Conservation (phyloP, 192 early-diverging fungal genomes). For the Diversispora eburnea region DNA sequence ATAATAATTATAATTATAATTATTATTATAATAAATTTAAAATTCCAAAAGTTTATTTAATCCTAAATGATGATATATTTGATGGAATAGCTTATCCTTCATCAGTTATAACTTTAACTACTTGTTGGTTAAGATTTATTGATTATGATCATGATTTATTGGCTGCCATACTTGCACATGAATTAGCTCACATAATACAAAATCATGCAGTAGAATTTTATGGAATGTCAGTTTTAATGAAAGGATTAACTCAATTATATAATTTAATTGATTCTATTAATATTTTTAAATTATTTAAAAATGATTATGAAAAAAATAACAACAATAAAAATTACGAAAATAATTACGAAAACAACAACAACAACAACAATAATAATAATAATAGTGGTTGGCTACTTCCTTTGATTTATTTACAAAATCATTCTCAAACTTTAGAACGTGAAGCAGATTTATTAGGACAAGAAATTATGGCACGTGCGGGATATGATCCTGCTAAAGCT, state of each 20-base stretch:
- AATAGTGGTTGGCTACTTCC: conserved; percentile 28
- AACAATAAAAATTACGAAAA: background rate
- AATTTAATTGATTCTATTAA: conserved; percentile 5
- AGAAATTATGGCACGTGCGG: conserved; percentile 50
- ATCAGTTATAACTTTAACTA: conserved; percentile 19
- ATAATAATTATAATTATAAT: too few species aligned
- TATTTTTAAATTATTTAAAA: too few species aligned
- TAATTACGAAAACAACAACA: background rate
- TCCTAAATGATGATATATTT: conserved; percentile 18
- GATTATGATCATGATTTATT: conserved; percentile 45
- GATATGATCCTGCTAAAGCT: conserved; percentile 52
- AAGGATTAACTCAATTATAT: conserved; percentile 36
- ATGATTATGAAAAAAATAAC: too few species aligned
- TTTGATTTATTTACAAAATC: conserved; percentile 34
- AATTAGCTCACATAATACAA: conserved; percentile 56
- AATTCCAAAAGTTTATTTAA: conserved; percentile 3
- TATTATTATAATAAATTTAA: background rate
- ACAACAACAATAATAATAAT: conserved; percentile 15
- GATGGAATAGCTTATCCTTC: conserved; percentile 22
- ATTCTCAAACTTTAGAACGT: conserved; percentile 39
- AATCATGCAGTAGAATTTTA: conserved; percentile 56
- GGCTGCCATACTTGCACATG: conserved; percentile 54
- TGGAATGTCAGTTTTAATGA: conserved; percentile 46
- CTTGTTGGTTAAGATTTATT: conserved; percentile 28
- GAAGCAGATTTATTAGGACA: conserved; percentile 52